Base-by-base conservation (phyloP, 2,329 filamentous ascomycete genomes). In the Geosmithia morbida region DNA sequence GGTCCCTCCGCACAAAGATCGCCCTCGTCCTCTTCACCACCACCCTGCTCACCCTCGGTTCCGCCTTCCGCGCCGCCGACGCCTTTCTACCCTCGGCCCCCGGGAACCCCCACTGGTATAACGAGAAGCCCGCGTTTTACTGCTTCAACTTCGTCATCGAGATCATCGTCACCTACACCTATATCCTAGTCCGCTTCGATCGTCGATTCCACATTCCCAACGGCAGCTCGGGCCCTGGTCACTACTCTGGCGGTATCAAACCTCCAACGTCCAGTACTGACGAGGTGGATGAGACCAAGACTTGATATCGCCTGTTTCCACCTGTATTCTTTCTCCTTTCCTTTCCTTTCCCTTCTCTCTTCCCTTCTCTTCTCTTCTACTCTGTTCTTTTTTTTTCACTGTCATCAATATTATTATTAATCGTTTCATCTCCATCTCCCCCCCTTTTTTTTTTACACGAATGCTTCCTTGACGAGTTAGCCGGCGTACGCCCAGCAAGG, bases 101-200 rank as follows among this genome's bases (percentile, higher is more conserved):
- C 48, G 66, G 43, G 11, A 41, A 77, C 49, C 79, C 84, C 2
- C 81, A 80, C 5, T 85, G 81, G 74, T 90, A 81, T 59, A 75
- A 87, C 55, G 68, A 68, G 56, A 85, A 82, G 59, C 75, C 79
- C 2, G 78, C 75, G 55, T 94, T 87, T 67, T 94, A 92, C 66
- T 65, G 79, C 57, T 85, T 92, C 67, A 85, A 86, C 65, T 94
- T 85, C 58, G 68, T 67, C 16, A 69, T 89, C 39, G 88, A 94
- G 63, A 66, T 89, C 41, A 58, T 83, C 20, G 78, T 87, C 39
- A 71, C 90, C 4, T 74, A 71, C 47, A 65, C 81, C 8, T 90
- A 85, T 62, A 72, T 81, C 0, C 57, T 83, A 16, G 62, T 73
- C 18, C 74, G 87, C 30, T 79, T 92, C 51, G 88, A 94, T 60